Evolutionary conservation across 257 asterid species (phyloP).

Genomic region (Plectranthus barbatus): DNA sequence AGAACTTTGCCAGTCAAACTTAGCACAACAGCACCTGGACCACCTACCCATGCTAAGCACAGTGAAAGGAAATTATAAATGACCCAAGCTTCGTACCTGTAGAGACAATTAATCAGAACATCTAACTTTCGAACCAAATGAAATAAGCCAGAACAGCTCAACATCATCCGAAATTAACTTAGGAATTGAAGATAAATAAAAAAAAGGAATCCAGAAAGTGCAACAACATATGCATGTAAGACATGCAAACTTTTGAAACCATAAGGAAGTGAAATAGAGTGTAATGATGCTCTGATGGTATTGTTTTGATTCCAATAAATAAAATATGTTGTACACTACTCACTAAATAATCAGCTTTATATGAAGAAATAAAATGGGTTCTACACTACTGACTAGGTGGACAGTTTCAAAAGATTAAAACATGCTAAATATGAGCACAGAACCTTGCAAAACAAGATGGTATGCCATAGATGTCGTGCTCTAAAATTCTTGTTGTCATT

Average conservation of each 20-base stretch:
- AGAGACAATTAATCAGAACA: conserved; percentile 16
- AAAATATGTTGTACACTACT: neutral
- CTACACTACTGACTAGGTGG: too few species aligned
- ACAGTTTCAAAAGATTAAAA: too few species aligned
- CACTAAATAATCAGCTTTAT: neutral
- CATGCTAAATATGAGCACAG: neutral
- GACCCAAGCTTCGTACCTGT: conserved; percentile 99
- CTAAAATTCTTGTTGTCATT: neutral
- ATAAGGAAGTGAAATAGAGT: neutral
- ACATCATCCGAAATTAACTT: neutral
- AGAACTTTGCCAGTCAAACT: conserved; percentile 74
- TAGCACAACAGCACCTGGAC: conserved; percentile 97
- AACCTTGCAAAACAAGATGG: too few species aligned
- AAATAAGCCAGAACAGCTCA: conserved; percentile 3
- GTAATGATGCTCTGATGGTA: neutral
- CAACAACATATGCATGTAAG: neutral
- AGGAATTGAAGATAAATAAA: neutral
- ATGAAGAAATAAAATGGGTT: too few species aligned
- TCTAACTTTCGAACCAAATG: conserved; percentile 1
- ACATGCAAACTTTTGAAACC: neutral
- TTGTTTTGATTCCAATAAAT: neutral
- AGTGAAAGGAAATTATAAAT: conserved; percentile 91
- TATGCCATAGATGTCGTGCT: too few species aligned
- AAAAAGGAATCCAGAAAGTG: neutral
- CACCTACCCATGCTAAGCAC: conserved; percentile 99